Percentiles rank a stretch among this genome's conserved stretches.
Evolutionary conservation across 2,329 filamentous ascomycete genomes (phyloP).

Genomic region (Pestalotiopsis sp.): DNA sequence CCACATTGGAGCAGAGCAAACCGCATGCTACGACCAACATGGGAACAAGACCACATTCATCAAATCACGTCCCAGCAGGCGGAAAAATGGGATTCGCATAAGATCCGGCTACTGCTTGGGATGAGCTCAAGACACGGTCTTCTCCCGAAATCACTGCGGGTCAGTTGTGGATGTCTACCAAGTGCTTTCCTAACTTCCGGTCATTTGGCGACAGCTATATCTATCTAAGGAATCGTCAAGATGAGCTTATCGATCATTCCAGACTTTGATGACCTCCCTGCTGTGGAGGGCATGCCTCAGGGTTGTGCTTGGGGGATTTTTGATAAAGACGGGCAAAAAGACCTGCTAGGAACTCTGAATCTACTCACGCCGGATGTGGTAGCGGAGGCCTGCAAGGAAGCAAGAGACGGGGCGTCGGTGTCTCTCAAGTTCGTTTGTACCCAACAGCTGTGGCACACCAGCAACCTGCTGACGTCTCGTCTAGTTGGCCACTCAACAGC

Average conservation of each 20-base stretch:
- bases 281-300: slow-evolving; percentile 44
- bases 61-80: too few species aligned
- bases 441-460: background rate
- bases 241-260: slow-evolving; percentile 35
- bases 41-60: too few species aligned
- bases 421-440: slow-evolving; percentile 48
- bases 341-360: slow-evolving; percentile 54
- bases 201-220: too few species aligned
- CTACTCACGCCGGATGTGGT: slow-evolving; percentile 49
- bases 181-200: too few species aligned
- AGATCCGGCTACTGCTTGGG: too few species aligned
- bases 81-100: too few species aligned
- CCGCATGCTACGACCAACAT: too few species aligned
- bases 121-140: too few species aligned
- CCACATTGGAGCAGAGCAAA: too few species aligned
- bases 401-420: slow-evolving; percentile 49
- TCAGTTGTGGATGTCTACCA: too few species aligned
- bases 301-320: slow-evolving; percentile 56
- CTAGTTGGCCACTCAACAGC: slow-evolving; percentile 45
- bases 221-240: background rate
- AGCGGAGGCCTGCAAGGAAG: slow-evolving; percentile 41
- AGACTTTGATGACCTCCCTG: slow-evolving; percentile 44
- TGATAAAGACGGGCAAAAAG: slow-evolving; percentile 50
- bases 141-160: too few species aligned
- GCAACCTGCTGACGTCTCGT: background rate